Base-by-base conservation (phyloP, 371 early-diverging fungal species). In the Mucor circinelloides region DNA sequence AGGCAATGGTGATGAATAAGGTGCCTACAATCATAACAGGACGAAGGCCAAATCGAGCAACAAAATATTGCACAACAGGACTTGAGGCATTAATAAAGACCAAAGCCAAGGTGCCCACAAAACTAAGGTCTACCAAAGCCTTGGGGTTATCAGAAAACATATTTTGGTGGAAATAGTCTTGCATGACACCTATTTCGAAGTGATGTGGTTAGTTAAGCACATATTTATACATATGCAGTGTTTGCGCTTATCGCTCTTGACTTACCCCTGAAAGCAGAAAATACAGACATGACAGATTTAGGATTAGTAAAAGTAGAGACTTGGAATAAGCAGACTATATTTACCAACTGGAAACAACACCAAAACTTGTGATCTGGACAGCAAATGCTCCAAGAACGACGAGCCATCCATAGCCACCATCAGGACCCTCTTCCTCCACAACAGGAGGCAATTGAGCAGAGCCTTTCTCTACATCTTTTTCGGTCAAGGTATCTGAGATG, bases 341-440 rank as follows among this genome's bases (percentile, higher is more conserved):
- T 60, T 61, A 61, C 81, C 81, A 81, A n/a, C 70, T 67, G 30
- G 74, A 58, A 7, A 77, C 64, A 0, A 71, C 67, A 38, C 91
- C 90, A 56, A 89, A 86, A n/a, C 82, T 78, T 38, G 79, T 79
- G 64, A 87, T 79, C 58, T 87, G 85, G 50, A 83, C 84, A 12
- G 85, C 55, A 71, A 87, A 90, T 1, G 85, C 81, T 2, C 87
- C 80, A 0, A 78, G 57, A 13, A 89, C 88, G 2, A 88, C 85
- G 0, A 83, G 46, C 90, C 90, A 91, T 0, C 86, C 90, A 44
- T 81, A 83, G 1, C 80, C 69, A 25, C 89, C 87, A 59, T 89
- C 90, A 44, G 34, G 50, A 0, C 86, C 88, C 23, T 57, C 58
- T n/a, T 52, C 67, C n/a, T 60, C 67, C 1, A 28, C 34, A 21